Evolutionary conservation across 2,329 filamentous ascomycete genomes (phyloP).

Genomic region (Hysterium pulicare): DNA sequence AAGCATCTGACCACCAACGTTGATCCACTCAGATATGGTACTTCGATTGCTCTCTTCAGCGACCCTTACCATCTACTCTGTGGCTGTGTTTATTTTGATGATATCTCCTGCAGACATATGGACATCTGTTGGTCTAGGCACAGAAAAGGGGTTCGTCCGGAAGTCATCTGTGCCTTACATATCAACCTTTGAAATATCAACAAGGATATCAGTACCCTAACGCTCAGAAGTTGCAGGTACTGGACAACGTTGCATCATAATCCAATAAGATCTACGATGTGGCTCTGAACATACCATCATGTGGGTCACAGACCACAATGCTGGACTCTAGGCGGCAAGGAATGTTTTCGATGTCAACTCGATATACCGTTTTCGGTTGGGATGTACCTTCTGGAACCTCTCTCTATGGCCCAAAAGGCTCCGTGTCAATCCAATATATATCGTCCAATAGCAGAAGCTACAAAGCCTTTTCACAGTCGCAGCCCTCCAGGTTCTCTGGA

Average conservation of each 20-base stretch:
- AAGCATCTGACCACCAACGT: constrained; percentile 6
- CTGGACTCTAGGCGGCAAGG: no score
- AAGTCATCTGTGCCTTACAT: neutral
- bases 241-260: neutral
- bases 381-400: no score
- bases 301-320: no score
- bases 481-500: no score
- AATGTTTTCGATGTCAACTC: no score
- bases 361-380: no score
- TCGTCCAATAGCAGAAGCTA: no score
- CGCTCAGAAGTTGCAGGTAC: neutral
- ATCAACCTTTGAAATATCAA: neutral
- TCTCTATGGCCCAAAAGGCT: no score
- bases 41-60: neutral
- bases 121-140: constrained; percentile 2
- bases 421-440: no score
- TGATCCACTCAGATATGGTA: constrained; percentile 13
- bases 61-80: constrained; percentile 11
- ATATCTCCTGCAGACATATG: constrained; percentile 8
- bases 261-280: neutral
- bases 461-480: no score
- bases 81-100: constrained; percentile 9
- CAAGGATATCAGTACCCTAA: constrained; percentile 3
- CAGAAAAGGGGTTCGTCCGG: constrained; percentile 1
- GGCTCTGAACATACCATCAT: no score